Conservation (phyloP, 225 moss, liverwort and hornwort species). For the Thuidium tamariscinum region DNA sequence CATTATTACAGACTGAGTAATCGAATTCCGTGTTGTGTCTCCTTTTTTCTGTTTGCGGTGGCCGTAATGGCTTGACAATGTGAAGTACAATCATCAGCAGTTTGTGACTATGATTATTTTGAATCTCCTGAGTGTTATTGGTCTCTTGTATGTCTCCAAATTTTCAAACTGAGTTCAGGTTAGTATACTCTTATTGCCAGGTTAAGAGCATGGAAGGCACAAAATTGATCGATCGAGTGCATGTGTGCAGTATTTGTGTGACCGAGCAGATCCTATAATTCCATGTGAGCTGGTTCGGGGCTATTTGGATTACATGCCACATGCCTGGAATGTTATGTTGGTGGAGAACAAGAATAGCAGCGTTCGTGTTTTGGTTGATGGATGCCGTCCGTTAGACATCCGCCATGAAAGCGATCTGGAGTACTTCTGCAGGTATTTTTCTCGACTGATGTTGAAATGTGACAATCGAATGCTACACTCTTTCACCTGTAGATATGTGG, state of each 20-base stretch:
- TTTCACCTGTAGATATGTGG: neutral
- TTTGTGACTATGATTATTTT: neutral
- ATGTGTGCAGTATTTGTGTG: slow-evolving; percentile 72
- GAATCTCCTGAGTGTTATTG: neutral
- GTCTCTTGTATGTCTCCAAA: neutral
- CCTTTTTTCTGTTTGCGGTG: neutral
- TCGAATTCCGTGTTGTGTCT: neutral
- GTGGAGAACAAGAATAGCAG: slow-evolving; percentile 41
- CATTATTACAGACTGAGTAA: neutral
- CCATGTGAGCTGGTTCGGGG: slow-evolving; percentile 94
- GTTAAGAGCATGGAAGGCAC: neutral
- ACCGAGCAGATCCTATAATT: slow-evolving; percentile 87
- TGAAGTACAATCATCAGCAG: neutral
- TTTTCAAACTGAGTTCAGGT: neutral
- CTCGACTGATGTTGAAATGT: neutral
- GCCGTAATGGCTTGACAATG: neutral
- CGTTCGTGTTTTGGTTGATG: slow-evolving; percentile 80
- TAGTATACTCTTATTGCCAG: neutral
- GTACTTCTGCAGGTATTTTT: slow-evolving; percentile 82
- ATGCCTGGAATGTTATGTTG: slow-evolving; percentile 90
- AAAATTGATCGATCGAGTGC: slow-evolving; percentile 2
- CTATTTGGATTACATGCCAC: slow-evolving; percentile 95
- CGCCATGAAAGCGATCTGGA: slow-evolving; percentile 71
- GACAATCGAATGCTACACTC: neutral
- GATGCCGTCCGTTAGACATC: slow-evolving; percentile 81